These are phyloP conservation scores for Phylloporus sp. DNA, from an alignment of 768 basidiomycete species.

Conservation along the genomic window DNA sequence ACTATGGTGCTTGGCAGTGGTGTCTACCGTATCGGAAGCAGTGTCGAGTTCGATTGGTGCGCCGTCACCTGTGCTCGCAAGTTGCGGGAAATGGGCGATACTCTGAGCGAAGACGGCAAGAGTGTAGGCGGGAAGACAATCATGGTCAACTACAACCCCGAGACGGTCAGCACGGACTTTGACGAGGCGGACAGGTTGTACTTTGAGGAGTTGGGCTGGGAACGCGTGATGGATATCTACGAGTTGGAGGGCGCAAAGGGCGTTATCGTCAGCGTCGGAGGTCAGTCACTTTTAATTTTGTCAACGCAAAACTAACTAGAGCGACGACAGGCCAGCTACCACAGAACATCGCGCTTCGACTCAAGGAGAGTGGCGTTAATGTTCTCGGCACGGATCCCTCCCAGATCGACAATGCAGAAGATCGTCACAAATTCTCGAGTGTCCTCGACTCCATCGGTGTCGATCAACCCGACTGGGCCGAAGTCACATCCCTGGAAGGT, in stretches of 20 bases:
- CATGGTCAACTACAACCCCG: slow-evolving; percentile 99
- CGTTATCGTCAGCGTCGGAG: slow-evolving; percentile 95
- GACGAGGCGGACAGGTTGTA: slow-evolving; percentile 99
- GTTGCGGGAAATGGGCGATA: slow-evolving; percentile 76
- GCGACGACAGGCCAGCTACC: slow-evolving; percentile 78
- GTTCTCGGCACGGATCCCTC: slow-evolving; percentile 95
- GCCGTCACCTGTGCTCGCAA: slow-evolving; percentile 97
- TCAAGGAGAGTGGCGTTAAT: slow-evolving; percentile 85
- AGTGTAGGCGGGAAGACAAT: slow-evolving; percentile 65
- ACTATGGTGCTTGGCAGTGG: slow-evolving; percentile 99
- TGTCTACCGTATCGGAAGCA: slow-evolving; percentile 97
- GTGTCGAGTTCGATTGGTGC: slow-evolving; percentile 99
- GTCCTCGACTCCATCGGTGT: slow-evolving; percentile 92
- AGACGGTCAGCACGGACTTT: slow-evolving; percentile 98
- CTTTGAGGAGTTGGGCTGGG: slow-evolving; percentile 97
- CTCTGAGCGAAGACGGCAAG: slow-evolving; percentile 14
- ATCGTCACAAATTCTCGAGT: slow-evolving; percentile 98
- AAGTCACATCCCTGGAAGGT: slow-evolving; percentile 81
- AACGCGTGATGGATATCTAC: slow-evolving; percentile 99
- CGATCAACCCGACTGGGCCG: slow-evolving; percentile 95
- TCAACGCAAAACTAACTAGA: neutral
- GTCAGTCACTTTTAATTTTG: slow-evolving; percentile 39
- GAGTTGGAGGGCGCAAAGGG: slow-evolving; percentile 91
- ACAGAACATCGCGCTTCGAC: slow-evolving; percentile 95
- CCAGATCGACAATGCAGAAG: slow-evolving; percentile 95